Evolutionary conservation across 2,329 filamentous ascomycete species (phyloP), one percentile per base, ranked within the genome.

Genomic region (Plenodomus lindquistii): DNA sequence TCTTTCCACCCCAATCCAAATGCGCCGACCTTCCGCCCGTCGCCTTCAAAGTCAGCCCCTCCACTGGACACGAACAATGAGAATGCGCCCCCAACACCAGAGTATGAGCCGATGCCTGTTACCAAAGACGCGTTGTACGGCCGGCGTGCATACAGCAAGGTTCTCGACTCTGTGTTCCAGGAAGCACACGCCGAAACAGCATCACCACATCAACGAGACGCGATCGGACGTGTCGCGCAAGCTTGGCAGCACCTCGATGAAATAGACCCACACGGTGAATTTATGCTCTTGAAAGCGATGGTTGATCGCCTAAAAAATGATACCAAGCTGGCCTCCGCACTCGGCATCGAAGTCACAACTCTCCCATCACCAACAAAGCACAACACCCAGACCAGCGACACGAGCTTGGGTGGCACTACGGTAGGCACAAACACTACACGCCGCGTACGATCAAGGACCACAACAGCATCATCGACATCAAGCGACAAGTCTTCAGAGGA

Each of bases 211-310:
- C 95, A 94, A 70, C 83, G 92, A 29, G 91, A 96, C 61, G 91
- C 91, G 0, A 81, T 97, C 22, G 89, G 88, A 2, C 85, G 85
- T 55, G 79, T 97, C 11, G 90, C 89, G 0, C 89, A 96, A 69
- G 92, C 93, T 0, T 95, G 94, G 78, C 87, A 86, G 4, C 82
- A 86, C 11, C 80, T 99, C 24, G 90, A 97, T 70, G 85, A 89
- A 37, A 80, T 93, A 22, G 93, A 99, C 64, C 93, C 93, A 0
- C 93, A 97, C 69, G 92, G 92, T 16, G 85, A 92, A 35, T 94
- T 93, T 63, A 85, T 96, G 58, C 80, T 99, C 15, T 80, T 99
- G 65, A 88, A 86, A 63, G 82, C 84, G 47, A 83, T 96, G 56
- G 80, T 95, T 52, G 81, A 89, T n/a, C 83, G 84, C 47, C 81